Evolutionary conservation across 768 basidiomycete genomes (phyloP).

Genomic region (Calocera cornea): DNA sequence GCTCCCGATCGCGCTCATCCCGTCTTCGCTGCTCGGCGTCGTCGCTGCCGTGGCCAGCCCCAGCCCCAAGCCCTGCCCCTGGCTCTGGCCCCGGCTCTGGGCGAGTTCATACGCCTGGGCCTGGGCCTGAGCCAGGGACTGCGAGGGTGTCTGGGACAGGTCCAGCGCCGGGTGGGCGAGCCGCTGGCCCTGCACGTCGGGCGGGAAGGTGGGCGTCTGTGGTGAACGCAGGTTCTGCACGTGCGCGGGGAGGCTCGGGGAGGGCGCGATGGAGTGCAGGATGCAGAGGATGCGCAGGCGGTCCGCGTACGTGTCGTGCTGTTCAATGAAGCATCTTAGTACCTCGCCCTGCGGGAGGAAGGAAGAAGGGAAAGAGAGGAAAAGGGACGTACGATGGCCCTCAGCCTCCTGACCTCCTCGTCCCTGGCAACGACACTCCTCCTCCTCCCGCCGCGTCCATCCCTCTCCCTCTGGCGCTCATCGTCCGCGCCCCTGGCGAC

Average conservation of each 20-base stretch:
- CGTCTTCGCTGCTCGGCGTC: not conserved
- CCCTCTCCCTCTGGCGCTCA: slow-evolving; percentile 29
- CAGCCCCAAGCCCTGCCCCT: no score
- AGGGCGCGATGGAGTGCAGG: slow-evolving; percentile 55
- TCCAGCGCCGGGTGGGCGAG: no score
- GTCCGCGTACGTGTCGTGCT: slow-evolving; percentile 94
- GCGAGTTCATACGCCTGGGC: no score
- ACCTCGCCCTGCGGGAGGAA: not conserved
- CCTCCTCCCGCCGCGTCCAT: slow-evolving; percentile 48
- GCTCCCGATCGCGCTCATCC: not conserved
- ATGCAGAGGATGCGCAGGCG: slow-evolving; percentile 84
- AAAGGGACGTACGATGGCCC: slow-evolving; percentile 53
- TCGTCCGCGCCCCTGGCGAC: slow-evolving; percentile 73
- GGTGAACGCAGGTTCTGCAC: not conserved
- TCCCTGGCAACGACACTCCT: slow-evolving; percentile 72
- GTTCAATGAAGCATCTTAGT: not conserved
- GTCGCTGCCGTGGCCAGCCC: no score
- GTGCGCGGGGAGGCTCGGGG: not conserved
- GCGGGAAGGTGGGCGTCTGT: not conserved
- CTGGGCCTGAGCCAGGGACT: no score
- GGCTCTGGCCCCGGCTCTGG: no score
- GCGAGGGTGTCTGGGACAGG: no score
- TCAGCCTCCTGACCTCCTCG: slow-evolving; percentile 74
- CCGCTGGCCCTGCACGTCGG: not conserved
- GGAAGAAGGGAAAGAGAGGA: no score